Percentiles rank a stretch among this genome's conserved stretches.
phyloP scores from a whole-genome alignment of 2,329 filamentous ascomycete species.

The Diaporthe eres region DNA sequence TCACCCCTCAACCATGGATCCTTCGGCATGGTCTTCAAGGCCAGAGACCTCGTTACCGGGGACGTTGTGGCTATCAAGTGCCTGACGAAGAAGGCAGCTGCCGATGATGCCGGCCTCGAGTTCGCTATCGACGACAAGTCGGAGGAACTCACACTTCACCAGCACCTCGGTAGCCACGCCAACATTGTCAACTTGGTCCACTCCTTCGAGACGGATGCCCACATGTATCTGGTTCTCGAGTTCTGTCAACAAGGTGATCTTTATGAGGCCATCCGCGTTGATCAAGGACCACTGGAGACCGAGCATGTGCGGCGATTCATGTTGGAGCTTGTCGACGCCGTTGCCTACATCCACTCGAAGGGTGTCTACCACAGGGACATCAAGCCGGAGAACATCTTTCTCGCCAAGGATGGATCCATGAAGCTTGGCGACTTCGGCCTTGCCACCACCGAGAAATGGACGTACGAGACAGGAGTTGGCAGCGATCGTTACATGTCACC shows the following conservation, averaged over 20 bases:
- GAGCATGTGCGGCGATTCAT: conserved; percentile 98
- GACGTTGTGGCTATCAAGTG: conserved; percentile 96
- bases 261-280: conserved; percentile 95
- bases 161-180: conserved; percentile 81
- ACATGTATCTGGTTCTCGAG: conserved; percentile 93
- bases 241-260: conserved; percentile 96
- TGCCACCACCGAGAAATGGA: conserved; percentile 91
- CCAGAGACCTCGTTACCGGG: conserved; percentile 82
- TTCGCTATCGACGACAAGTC: conserved; percentile 86
- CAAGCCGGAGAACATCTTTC: conserved; percentile 99
- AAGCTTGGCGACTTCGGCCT: conserved; percentile 98
- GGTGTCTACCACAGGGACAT: conserved; percentile 97
- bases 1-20: conserved; percentile 98
- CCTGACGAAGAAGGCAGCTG: conserved; percentile 83
- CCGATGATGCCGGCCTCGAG: conserved; percentile 71
- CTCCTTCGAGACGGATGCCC: conserved; percentile 91
- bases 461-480: conserved; percentile 91
- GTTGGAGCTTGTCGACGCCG: conserved; percentile 91
- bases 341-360: conserved; percentile 90
- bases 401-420: conserved; percentile 87
- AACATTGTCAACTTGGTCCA: conserved; percentile 95
- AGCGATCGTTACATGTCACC: conserved; percentile 99
- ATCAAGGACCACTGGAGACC: conserved; percentile 90
- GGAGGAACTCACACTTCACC: conserved; percentile 85
- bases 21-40: conserved; percentile 98